A percentile compares a stretch with the other conserved stretches of the same genome.
These are phyloP conservation scores for Leccinum colubrinum DNA, from an alignment of 1,284 basidiomycete species.

Conservation along the genomic window DNA sequence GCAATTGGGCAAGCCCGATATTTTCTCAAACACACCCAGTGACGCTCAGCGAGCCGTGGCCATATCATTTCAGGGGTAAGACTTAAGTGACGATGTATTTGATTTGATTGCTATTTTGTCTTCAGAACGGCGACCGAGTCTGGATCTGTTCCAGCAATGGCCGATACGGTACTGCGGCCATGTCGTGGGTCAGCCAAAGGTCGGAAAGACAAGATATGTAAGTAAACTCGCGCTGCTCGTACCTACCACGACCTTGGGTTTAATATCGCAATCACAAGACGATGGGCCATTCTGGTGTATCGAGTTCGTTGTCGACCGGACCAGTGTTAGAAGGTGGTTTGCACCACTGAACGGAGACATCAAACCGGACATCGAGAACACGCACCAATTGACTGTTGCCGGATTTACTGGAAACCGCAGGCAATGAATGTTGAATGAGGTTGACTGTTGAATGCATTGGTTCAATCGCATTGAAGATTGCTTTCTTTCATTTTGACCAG, in stretches of 20 bases:
- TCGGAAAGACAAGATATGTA: conserved; percentile 47
- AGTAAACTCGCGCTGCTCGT: conserved; percentile 11
- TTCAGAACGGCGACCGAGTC: conserved; percentile 46
- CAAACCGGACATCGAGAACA: conserved; percentile 50
- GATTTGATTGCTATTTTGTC: not conserved
- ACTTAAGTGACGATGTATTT: conserved; percentile 17
- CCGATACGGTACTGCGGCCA: conserved; percentile 47
- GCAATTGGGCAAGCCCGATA: conserved; percentile 14
- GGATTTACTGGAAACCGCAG: conserved; percentile 25
- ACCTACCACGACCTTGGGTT: conserved; percentile 14
- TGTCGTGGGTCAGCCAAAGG: conserved; percentile 43
- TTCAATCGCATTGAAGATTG: not conserved
- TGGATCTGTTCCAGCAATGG: conserved; percentile 51
- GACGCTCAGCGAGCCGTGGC: conserved; percentile 51
- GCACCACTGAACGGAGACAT: conserved; percentile 62
- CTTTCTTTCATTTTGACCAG: not conserved
- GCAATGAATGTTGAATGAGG: not conserved
- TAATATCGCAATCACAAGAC: too few relatives aligned
- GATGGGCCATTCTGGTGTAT: conserved; percentile 48
- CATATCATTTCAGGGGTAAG: conserved; percentile 46
- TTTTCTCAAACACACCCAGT: conserved; percentile 35
- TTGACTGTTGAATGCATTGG: too few relatives aligned
- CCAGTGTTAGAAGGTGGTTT: conserved; percentile 49
- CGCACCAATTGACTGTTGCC: conserved; percentile 38
- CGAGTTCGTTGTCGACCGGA: conserved; percentile 36